These are phyloP conservation scores for Aureobasidium mangrovei DNA, from an alignment of 2,329 filamentous ascomycete genomes.

Conservation along the genomic window DNA sequence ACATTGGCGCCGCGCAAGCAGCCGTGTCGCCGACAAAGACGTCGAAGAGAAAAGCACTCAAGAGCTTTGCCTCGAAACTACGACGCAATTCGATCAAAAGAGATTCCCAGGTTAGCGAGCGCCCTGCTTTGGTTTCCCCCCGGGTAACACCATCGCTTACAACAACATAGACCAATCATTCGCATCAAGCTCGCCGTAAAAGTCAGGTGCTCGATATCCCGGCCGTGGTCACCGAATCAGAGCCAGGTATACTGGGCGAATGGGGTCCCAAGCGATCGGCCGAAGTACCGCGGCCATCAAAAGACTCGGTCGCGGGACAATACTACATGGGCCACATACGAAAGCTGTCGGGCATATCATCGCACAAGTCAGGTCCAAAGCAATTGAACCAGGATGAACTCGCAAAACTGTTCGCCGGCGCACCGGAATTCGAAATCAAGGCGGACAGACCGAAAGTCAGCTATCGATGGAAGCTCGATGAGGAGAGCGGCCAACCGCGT, in stretches of 20 bases:
- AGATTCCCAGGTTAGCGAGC: background rate
- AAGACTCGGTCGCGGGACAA: conserved; percentile 1
- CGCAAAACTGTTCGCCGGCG: conserved; percentile 22
- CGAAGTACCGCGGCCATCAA: conserved; percentile 2
- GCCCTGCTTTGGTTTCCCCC: no score
- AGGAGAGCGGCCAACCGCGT: conserved; percentile 11
- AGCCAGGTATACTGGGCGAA: background rate
- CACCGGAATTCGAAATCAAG: conserved; percentile 22
- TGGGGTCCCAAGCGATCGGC: conserved; percentile 1
- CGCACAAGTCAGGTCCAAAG: background rate
- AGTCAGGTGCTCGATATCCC: background rate
- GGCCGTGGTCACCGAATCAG: background rate
- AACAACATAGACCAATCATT: background rate
- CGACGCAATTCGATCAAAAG: background rate
- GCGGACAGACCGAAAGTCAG: background rate
- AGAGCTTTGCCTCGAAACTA: conserved; percentile 4
- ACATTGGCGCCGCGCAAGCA: no score
- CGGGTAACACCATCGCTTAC: background rate
- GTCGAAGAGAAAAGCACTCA: background rate
- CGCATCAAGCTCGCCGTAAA: background rate
- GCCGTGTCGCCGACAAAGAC: background rate
- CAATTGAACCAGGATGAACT: conserved; percentile 18
- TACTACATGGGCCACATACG: background rate
- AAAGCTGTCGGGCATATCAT: background rate
- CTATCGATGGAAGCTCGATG: conserved; percentile 1